Base-by-base conservation (phyloP, 495 filamentous ascomycete species). In the Tuber magnatum region DNA sequence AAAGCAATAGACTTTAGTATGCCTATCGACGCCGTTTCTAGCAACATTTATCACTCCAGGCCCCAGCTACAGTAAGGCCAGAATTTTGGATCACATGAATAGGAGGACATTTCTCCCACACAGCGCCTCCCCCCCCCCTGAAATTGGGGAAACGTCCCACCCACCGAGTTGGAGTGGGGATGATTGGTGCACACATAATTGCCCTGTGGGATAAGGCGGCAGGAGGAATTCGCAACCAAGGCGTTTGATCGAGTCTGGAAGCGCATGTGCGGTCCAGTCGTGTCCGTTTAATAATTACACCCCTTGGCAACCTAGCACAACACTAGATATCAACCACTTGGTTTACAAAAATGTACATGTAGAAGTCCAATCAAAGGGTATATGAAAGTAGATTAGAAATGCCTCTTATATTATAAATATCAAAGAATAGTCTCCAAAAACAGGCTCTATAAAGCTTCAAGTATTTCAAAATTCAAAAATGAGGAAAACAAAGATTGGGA, bases 201-300 rank as follows among this genome's bases (percentile, higher is more conserved):
- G n/a, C n/a, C 12, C 56, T 14, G 28, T 65, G 28, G 46, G 28
- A 68, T 75, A 72, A 75, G 41, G 48, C 10, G 35, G 71, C 43
- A 48, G 18, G 40, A 35, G 56, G 70, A 69, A 68, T 69, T 71
- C 68, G 46, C 72, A 74, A 71, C 42, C 32, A 68, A 46, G 68
- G 76, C 43, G 39, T 61, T 46, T 46, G 28, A 35, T 20, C 10
- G 56, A 14, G 56, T 65, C 28, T 35, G 28, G 56, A 65, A 18
- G 14, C 28, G 14, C 28, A 35, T 7, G 56, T 20, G 14, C 46
- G 46, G 24, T 20, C 18, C 43, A 41, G 40, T 41, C 40, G 8
- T 41, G 40, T 41, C 40, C 40, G 40, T 3, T 3, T 3, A 41
- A 41, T 41, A 41, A 3, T 41, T 41, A 8, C 8, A 41, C 40